phyloP scores from a whole-genome alignment of 148 eudicot genomes.

The Rhododendron molle region DNA sequence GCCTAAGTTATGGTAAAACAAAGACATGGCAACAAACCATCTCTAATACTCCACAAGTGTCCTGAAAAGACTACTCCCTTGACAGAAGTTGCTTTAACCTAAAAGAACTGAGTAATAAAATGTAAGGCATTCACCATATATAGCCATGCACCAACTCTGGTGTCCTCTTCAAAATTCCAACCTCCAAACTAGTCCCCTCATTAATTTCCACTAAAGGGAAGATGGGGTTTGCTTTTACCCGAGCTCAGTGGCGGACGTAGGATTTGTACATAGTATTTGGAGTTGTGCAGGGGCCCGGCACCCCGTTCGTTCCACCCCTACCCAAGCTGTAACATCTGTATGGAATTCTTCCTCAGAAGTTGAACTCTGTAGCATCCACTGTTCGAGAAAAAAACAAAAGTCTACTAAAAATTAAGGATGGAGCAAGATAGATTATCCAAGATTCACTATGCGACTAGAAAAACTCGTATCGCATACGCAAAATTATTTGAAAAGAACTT shows the following conservation, averaged over 20 bases:
- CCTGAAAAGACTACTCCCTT: not conserved
- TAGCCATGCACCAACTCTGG: not conserved
- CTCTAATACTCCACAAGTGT: constrained; percentile 7
- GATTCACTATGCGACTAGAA: not conserved
- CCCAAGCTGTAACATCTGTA: not conserved
- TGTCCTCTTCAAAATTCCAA: not conserved
- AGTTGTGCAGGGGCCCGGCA: too few species aligned
- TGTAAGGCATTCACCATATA: not conserved
- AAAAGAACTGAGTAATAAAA: not conserved
- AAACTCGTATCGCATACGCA: not conserved
- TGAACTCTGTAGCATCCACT: not conserved
- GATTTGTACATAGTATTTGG: not conserved
- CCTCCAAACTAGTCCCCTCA: not conserved
- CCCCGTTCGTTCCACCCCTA: not conserved
- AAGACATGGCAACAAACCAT: constrained; percentile 19
- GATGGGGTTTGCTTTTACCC: not conserved
- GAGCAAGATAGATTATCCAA: not conserved
- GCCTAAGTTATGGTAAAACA: constrained; percentile 14
- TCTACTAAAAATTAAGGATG: not conserved
- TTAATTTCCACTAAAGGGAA: not conserved
- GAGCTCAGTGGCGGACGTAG: not conserved
- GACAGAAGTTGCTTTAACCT: too few species aligned
- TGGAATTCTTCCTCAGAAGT: not conserved
- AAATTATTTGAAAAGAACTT: not conserved
- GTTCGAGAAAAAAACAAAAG: not conserved